Base-by-base conservation (phyloP, 495 filamentous ascomycete species). In the Xylaria telfairii region DNA sequence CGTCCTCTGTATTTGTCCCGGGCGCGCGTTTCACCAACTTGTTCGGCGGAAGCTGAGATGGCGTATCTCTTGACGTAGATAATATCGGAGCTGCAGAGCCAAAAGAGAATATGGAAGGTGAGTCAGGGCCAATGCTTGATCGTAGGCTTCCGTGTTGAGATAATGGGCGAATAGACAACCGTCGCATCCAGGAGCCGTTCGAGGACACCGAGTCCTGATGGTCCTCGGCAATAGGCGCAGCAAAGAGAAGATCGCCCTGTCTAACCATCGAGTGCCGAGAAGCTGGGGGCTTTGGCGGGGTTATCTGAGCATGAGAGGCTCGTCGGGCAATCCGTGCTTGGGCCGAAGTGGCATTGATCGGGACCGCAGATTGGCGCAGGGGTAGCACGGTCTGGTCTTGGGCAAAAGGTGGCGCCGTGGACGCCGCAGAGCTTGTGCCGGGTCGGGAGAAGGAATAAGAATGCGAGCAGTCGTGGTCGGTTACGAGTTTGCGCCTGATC, bases 11-110 rank as follows among this genome's bases (percentile, higher is more conserved):
- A 54, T 79, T 77, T 24, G 76, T 72, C 21, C 94, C 92, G 15
- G 89, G 85, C 54, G 89, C 84, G 67, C 95, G 90, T 82, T 98
- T 98, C 39, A 98, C 90, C 30, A 98, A 83, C 81, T 96, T 98
- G 81, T 97, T 98, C 19, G 92, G 90, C 47, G 85, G 74, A 69
- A 86, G 77, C 69, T 70, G 61, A 67, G 87, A 80, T 57, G 81
- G 79, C 17, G 79, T 64, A 15, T 85, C 79, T 65, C 76, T 71
- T 54, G 71, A 46, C 44, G 77, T 73, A 19, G 84, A 74, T 32
- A 92, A 76, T 34, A 92, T 92, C 46, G 92, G 91, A 53, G 87
- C 90, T 9, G 85, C 86, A 30, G 92, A 93, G 34, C 87, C 89
- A 82, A 92, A 88, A 61, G 91, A 93, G 67, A 90, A 90, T 12